Evolutionary conservation across 192 early-diverging fungal genomes (phyloP), one percentile per base, ranked within the genome.

Genomic region (Umbelopsis sp.): DNA sequence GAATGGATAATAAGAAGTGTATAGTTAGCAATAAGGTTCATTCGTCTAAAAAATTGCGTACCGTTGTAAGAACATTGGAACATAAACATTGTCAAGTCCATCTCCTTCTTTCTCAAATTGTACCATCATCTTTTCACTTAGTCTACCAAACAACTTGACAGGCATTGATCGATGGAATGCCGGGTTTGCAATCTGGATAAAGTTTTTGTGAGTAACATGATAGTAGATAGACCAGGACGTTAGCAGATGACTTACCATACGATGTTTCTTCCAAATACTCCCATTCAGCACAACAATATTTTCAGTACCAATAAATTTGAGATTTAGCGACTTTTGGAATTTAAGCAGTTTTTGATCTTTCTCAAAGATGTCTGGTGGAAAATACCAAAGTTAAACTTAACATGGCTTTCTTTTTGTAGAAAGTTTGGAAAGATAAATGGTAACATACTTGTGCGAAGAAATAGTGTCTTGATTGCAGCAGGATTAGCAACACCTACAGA

Each of bases 101-200:
- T 62, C 26, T 2, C 38, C 53, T n/a, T 59, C 53, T 21, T 1
- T 43, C n/a, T 71, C 70, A 36, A 71, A 38, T 22, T 21, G 24
- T 20, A 21, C 3, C 56, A 78, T 53, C n/a, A 78, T 32, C 22
- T 56, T 54, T 47, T 74, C 47, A 0, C 52, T 29, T 1, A 43
- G 54, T 26, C 32, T 34, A 5, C 68, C 77, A 74, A 78, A 78
- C n/a, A 67, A 34, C 17, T 67, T 65, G 3, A 74, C 77, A 1
- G 77, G 77, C 68, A 74, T 66, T 3, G 68, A 50, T n/a, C 69
- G 54, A 34, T 74, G 77, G 43, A 78, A 78, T 11, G 77, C 77
- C 41, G 77, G 72, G 41, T 74, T 74, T 6, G 67, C 67, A 12
- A 74, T 22, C 32, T 67, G 45, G 0, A 59, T 3, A 29, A 17